Evolutionary conservation across 768 basidiomycete genomes (phyloP), one percentile per base, ranked within the genome.

Genomic region (Ramaria sp.): DNA sequence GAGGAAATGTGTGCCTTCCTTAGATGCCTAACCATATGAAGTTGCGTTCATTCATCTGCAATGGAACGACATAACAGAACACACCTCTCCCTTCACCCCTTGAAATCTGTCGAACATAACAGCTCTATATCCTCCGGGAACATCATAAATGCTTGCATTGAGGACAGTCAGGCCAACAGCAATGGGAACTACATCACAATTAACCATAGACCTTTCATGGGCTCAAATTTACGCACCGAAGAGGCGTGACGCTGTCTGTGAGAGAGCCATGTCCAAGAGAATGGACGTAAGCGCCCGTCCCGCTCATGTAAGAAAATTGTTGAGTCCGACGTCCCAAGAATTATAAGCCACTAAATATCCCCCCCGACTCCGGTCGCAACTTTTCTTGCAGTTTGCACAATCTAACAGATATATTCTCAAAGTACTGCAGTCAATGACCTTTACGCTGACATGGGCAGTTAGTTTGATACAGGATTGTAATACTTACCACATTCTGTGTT

Each of bases 101-200:
- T 87, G 80, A 68, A 99, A 97, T 65, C 95, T 79, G 72, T 98
- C 95, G 72, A 99, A 98, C 87, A 98, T 94, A 62, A 99, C 94
- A 38, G 94, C 94, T 57, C 88, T 79, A 72, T 84, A 92, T 43
- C 94, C 94, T 63, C 94, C 80, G 10, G 80, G 80, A 45, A 82
- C 80, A 65, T 83, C 81, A 67, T 82, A 83, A 58, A 83, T 66
- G 51, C 76, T 75, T 9, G 79, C 70, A 59, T 80, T 74, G 39
- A 75, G 62, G 30, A 74, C 61, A 1, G 72, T 73, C 9, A 73
- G 69, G 10, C 72, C 77, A 61, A 79, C 65, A 30, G 74, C 75
- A 52, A 75, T 81, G 50, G 94, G 94, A 42, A 96, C 93, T 76
- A 55, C 17, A 49, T 10, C 6, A 10, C 20, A 10, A 30, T 15